These are phyloP conservation scores for Hypoxylon lienhwacheense DNA, from an alignment of 495 filamentous ascomycete genomes.

Conservation along the genomic window DNA sequence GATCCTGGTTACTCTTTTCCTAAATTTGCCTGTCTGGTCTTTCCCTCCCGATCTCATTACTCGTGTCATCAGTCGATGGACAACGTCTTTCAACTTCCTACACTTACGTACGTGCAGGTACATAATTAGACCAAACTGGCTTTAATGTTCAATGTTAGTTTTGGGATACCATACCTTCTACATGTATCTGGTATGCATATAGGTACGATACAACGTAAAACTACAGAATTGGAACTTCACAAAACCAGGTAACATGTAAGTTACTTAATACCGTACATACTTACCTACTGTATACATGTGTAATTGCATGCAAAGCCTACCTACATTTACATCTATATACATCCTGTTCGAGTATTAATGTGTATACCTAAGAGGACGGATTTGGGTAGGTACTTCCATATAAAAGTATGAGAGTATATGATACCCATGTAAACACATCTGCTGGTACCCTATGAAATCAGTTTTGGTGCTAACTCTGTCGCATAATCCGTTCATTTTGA, in stretches of 20 bases:
- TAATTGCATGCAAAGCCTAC: no score
- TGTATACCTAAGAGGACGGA: no score
- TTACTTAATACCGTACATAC: no score
- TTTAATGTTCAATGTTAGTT: not conserved
- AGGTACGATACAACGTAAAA: no score
- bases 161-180: not conserved
- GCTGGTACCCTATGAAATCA: constrained; percentile 11
- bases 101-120: not conserved
- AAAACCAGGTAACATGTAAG: no score
- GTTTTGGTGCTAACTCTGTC: constrained; percentile 13
- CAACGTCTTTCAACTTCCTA: constrained; percentile 5
- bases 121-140: not conserved
- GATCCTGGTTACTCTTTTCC: constrained; percentile 7
- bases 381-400: constrained; percentile 6
- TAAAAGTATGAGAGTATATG: no score
- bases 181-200: not conserved
- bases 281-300: no score
- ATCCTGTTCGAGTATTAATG: no score
- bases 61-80: constrained; percentile 21
- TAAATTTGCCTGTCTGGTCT: constrained; percentile 34
- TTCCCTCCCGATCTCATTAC: constrained; percentile 9
- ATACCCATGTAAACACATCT: constrained; percentile 9
- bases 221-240: no score
- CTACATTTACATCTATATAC: no score
- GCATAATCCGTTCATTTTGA: constrained; percentile 8